These are phyloP conservation scores for Saccharomyces uvarum DNA, from an alignment of 1,139 yeast genomes.

Conservation along the genomic window DNA sequence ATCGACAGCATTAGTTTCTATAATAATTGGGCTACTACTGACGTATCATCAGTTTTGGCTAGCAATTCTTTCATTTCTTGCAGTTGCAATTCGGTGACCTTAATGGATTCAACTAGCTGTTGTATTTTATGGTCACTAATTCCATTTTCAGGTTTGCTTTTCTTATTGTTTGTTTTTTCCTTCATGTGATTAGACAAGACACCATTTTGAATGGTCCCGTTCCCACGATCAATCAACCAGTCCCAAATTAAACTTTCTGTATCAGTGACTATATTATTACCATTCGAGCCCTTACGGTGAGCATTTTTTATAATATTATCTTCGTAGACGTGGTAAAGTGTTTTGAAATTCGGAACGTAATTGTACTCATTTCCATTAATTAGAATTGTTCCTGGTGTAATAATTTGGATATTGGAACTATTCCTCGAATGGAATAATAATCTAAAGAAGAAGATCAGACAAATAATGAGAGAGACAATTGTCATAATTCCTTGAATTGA, in stretches of 20 bases:
- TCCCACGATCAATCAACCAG: slow-evolving; percentile 61
- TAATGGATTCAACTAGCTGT: slow-evolving; percentile 48
- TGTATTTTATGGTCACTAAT: slow-evolving; percentile 32
- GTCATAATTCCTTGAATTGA: slow-evolving; percentile 18
- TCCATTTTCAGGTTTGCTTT: slow-evolving; percentile 6
- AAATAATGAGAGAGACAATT: slow-evolving; percentile 8
- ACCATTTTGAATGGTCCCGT: slow-evolving; percentile 18
- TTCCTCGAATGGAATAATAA: slow-evolving; percentile 14
- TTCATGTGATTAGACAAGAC: slow-evolving; percentile 10
- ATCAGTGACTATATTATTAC: slow-evolving; percentile 24
- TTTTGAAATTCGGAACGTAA: slow-evolving; percentile 41
- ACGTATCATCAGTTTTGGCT: slow-evolving; percentile 6
- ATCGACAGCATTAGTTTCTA: background rate
- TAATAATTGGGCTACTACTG: background rate
- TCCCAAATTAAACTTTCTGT: slow-evolving; percentile 70
- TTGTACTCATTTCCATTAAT: slow-evolving; percentile 41
- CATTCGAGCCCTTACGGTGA: slow-evolving; percentile 4
- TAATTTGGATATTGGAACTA: slow-evolving; percentile 13
- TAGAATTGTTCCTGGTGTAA: slow-evolving; percentile 20
- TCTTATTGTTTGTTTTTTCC: slow-evolving; percentile 4
- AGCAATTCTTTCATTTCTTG: slow-evolving; percentile 33
- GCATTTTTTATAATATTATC: slow-evolving; percentile 31
- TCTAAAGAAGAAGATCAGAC: slow-evolving; percentile 9
- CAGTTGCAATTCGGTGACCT: slow-evolving; percentile 47
- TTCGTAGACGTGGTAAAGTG: slow-evolving; percentile 36